Evolutionary conservation across 202 grass and related monocot genomes (phyloP), one percentile per base, ranked within the genome.

Genomic region (Saccharum hybrid): DNA sequence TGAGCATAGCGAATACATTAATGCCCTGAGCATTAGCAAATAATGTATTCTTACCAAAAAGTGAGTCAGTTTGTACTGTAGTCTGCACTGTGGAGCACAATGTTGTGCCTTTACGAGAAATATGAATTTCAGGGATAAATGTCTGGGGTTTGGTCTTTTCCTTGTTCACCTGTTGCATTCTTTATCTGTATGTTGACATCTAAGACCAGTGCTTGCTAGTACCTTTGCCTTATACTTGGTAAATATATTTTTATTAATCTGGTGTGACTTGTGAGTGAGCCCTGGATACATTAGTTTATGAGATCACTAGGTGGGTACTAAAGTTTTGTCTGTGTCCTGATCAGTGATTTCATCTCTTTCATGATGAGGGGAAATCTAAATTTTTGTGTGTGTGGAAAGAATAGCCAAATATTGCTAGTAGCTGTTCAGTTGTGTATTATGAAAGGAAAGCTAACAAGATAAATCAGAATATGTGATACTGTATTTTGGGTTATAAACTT

Each of bases 101-200:
- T 74, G 37, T 21, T 72, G 34, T 38, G 21, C 8, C 74, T 26
- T 66, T 34, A 15, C 68, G 52, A 68, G 10, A 83, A 60, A 13
- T 16, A 41, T 68, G 67, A 39, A 30, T 22, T 88, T 88, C 46
- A 67, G 67, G n/a, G 7, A 57, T 59, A 73, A 42, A 49, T 67
- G 6, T 42, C 12, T n/a, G 34, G 9, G 26, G 0, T 59, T 65
- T 37, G 16, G 37, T 38, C 42, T 42, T 26, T 36, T 49, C 43
- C 74, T 21, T 59, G 54, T 59, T 22, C 7, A 59, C 12, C 39
- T 68, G 3, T 63, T 74, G 8, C 43, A 57, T 63, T 30, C 1
- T 88, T 60, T 38, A 45, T 83, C 23, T 31, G 1, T 63, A 11
- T 71, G 64, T 42, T 21, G 41, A 64, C 23, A 14, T 77, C 8